These are phyloP conservation scores for Solanum appendiculatum DNA, from an alignment of 257 asterid species.

Conservation along the genomic window DNA sequence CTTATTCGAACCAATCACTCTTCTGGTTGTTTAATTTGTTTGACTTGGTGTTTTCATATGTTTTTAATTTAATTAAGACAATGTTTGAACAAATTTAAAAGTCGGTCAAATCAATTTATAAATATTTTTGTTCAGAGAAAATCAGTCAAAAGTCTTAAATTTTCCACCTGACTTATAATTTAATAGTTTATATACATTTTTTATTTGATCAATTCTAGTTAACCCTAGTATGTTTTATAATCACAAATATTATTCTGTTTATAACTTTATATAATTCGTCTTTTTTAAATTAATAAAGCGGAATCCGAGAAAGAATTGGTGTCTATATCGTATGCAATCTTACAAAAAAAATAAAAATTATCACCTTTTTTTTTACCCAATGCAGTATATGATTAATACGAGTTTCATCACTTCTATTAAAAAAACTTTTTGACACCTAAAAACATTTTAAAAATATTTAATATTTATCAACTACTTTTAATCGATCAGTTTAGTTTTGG, in stretches of 20 bases:
- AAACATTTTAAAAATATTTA: too few relatives aligned
- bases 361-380: too few relatives aligned
- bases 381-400: neutral
- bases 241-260: too few relatives aligned
- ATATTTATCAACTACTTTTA: too few relatives aligned
- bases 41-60: neutral
- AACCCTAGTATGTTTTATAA: neutral
- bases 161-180: neutral
- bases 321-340: too few relatives aligned
- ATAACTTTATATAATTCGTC: neutral
- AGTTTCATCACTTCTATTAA: neutral
- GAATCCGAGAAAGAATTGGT: neutral
- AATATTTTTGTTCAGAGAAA: rapidly evolving
- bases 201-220: neutral
- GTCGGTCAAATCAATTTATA: neutral
- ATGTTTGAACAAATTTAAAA: neutral
- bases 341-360: too few relatives aligned
- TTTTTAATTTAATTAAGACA: neutral
- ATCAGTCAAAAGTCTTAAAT: neutral
- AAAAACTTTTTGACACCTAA: neutral
- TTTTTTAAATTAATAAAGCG: too few relatives aligned
- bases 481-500: neutral
- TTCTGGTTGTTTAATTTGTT: neutral
- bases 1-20: neutral
- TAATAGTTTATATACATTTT: neutral